Conservation (phyloP, 345 rosid genomes). For the Sonneratia alba region DNA sequence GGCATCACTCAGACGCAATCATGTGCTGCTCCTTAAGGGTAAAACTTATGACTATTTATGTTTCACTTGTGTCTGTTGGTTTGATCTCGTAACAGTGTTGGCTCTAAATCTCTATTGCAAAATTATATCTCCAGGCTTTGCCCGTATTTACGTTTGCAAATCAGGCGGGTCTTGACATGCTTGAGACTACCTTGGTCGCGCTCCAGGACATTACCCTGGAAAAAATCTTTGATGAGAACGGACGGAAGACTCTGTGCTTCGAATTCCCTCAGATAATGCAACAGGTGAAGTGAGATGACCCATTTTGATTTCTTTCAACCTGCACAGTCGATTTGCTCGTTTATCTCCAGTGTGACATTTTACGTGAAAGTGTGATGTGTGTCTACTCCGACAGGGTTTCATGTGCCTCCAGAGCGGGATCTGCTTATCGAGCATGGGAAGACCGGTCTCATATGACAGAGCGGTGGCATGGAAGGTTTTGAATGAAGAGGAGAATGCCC, state of each 20-base stretch:
- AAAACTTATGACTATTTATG: neutral
- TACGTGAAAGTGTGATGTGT: neutral
- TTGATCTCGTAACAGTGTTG: neutral
- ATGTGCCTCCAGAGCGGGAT: conserved; percentile 80
- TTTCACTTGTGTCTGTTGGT: neutral
- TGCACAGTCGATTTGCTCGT: neutral
- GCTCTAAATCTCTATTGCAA: neutral
- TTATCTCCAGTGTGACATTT: too few relatives aligned
- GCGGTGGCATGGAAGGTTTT: conserved; percentile 95
- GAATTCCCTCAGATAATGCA: conserved; percentile 83
- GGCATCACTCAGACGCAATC: conserved; percentile 86
- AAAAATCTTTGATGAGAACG: conserved; percentile 60
- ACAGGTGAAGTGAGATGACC: conserved; percentile 34
- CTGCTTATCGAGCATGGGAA: conserved; percentile 94
- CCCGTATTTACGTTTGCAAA: conserved; percentile 77
- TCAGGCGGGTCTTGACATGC: conserved; percentile 98
- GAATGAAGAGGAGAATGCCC: conserved; percentile 75
- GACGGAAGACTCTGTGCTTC: conserved; percentile 58
- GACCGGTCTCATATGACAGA: conserved; percentile 78
- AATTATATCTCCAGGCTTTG: conserved; percentile 30
- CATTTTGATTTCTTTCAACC: neutral
- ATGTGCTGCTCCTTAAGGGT: conserved; percentile 92
- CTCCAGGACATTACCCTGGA: conserved; percentile 77
- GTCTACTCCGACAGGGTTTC: conserved; percentile 45
- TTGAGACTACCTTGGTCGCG: conserved; percentile 79